A percentile compares a stretch with the other conserved stretches of the same genome.
Conservation (phyloP, 768 basidiomycete genomes). For the Rubroboletus pulcherrimus region DNA sequence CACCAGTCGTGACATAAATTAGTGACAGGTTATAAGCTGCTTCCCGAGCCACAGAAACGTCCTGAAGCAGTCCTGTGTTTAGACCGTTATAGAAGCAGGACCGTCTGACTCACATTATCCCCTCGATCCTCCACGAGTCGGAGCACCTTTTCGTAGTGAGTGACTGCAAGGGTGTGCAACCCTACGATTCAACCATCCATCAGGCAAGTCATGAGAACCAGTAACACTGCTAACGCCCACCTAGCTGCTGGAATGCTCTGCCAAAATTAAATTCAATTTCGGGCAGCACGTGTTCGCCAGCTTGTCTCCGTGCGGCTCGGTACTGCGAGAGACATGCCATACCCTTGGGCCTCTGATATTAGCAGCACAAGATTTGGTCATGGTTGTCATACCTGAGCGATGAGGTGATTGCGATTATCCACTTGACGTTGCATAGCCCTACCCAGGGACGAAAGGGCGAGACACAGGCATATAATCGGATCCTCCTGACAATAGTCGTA, state of each 20-base stretch:
- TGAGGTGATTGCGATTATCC: conserved; percentile 89
- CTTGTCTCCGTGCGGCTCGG: conserved; percentile 50
- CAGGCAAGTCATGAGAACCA: neutral
- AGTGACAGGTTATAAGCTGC: conserved; percentile 60
- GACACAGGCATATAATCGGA: conserved; percentile 76
- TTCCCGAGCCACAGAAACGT: conserved; percentile 10
- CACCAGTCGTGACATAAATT: conserved; percentile 77
- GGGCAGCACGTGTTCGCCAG: conserved; percentile 39
- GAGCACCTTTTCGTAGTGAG: conserved; percentile 79
- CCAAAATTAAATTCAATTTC: conserved; percentile 95
- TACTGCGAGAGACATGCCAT: conserved; percentile 84
- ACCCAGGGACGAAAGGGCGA: conserved; percentile 83
- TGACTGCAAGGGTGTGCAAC: conserved; percentile 73
- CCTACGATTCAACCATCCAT: conserved; percentile 61
- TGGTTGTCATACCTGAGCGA: conserved; percentile 27
- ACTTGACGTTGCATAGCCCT: conserved; percentile 91
- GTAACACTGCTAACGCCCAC: neutral
- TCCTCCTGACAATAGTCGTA: conserved; percentile 84
- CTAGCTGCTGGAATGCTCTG: conserved; percentile 39
- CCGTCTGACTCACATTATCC: neutral
- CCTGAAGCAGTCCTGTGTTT: neutral
- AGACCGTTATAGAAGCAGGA: neutral
- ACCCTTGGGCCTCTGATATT: conserved; percentile 42
- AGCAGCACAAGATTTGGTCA: neutral
- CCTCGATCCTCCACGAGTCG: conserved; percentile 52